Conservation (phyloP, 2,329 filamentous ascomycete species). For the Epichloe typhina region DNA sequence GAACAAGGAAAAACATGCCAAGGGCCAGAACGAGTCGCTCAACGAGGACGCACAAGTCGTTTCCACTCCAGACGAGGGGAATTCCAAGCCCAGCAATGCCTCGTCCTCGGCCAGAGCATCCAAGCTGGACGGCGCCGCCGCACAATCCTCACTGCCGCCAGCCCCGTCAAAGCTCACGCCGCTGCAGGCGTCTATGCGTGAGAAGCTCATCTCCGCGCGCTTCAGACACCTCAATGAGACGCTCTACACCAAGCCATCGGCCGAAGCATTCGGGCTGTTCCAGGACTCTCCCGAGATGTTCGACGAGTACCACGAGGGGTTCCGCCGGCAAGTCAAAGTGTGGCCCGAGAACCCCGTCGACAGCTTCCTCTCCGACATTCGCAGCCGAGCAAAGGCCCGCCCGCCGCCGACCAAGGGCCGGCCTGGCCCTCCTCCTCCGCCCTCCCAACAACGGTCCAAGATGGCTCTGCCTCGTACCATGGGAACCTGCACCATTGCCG, state of each 20-base stretch:
- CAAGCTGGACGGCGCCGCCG: constrained; percentile 10
- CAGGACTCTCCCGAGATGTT: constrained; percentile 82
- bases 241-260: constrained; percentile 83
- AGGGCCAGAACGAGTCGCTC: constrained; percentile 11
- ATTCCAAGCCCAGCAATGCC: constrained; percentile 5
- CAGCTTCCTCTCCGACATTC: constrained; percentile 63
- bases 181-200: constrained; percentile 84
- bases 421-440: constrained; percentile 13
- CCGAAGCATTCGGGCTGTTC: constrained; percentile 73
- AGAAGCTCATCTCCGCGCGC: constrained; percentile 86
- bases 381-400: constrained; percentile 47
- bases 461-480: constrained; percentile 57
- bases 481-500: constrained; percentile 66
- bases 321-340: constrained; percentile 84
- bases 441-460: constrained; percentile 12
- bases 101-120: constrained; percentile 1
- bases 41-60: constrained; percentile 6
- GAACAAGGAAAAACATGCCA: constrained; percentile 16
- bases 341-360: constrained; percentile 98
- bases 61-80: constrained; percentile 8
- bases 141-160: constrained; percentile 25
- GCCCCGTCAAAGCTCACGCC: constrained; percentile 61
- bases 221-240: constrained; percentile 97
- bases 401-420: constrained; percentile 17
- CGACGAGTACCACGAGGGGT: constrained; percentile 89